Evolutionary conservation across 2,329 filamentous ascomycete genomes (phyloP).

Genomic region (Alternaria consortialis): DNA sequence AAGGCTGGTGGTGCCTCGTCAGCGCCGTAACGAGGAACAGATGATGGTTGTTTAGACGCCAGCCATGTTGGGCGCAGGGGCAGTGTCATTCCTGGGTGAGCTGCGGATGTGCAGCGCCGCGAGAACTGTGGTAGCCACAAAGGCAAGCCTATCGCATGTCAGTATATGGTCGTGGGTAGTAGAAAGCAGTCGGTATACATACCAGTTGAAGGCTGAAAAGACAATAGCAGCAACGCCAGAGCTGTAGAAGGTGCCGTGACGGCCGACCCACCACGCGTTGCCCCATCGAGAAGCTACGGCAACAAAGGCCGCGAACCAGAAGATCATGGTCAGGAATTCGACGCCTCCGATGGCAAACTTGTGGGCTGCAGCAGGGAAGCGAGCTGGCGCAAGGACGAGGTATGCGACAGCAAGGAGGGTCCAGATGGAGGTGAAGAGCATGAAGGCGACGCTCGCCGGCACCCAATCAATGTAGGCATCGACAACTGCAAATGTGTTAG

Average conservation of each 20-base stretch:
- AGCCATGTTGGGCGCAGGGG: slow-evolving; percentile 50
- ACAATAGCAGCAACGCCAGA: slow-evolving; percentile 70
- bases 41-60: slow-evolving; percentile 40
- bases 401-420: slow-evolving; percentile 74
- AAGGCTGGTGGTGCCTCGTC: background rate
- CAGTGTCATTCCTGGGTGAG: slow-evolving; percentile 45
- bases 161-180: slow-evolving; percentile 6
- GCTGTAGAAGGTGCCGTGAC: slow-evolving; percentile 61
- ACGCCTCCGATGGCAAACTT: slow-evolving; percentile 72
- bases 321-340: slow-evolving; percentile 79
- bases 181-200: slow-evolving; percentile 22
- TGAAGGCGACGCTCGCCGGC: slow-evolving; percentile 73
- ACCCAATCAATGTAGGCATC: slow-evolving; percentile 57
- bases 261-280: slow-evolving; percentile 60
- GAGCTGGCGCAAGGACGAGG: slow-evolving; percentile 73
- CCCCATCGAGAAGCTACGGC: slow-evolving; percentile 74
- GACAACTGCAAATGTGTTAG: slow-evolving; percentile 52
- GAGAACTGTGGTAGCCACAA: slow-evolving; percentile 60
- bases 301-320: slow-evolving; percentile 91
- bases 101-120: slow-evolving; percentile 59
- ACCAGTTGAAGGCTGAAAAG: slow-evolving; percentile 74
- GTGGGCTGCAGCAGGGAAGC: slow-evolving; percentile 68
- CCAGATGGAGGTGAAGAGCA: slow-evolving; percentile 83
- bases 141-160: slow-evolving; percentile 57
- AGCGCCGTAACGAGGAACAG: background rate